Evolutionary conservation across 345 rosid species (phyloP), one percentile per base, ranked within the genome.

Genomic region (Linum tenue): DNA sequence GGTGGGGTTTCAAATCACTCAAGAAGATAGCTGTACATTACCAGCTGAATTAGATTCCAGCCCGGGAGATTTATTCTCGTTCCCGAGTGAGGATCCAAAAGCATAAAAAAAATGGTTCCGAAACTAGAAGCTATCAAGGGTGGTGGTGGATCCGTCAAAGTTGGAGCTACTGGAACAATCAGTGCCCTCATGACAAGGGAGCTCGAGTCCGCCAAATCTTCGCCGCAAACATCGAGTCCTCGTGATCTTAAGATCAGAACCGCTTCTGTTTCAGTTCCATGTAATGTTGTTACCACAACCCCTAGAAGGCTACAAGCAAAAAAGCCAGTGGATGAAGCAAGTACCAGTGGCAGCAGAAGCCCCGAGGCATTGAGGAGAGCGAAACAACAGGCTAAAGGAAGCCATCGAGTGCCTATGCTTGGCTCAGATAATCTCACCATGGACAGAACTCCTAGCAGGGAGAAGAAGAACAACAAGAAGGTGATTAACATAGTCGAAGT

Each of bases 111-210:
- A 70, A 58, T 90, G 99, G 91, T 73, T 72, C 95, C 81, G 79
- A 84, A 81, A 67, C 84, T 85, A 57, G 97, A 90, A 85, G 76
- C 83, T 70, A 78, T 84, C 77, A 85, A 69, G 77, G 86, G 87
- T 31, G 92, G 89, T 66, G 97, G 96, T 72, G 99, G 96, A 71
- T 84, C 97, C 22, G 80, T 90, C 74, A 85, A 73, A 77, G 79
- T 94, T 22, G 99, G 99, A 60, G 76, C 97, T 4, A 90, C 85
- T 1, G 97, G 99, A 69, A 88, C 92, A 57, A 82, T 94, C 36
- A 72, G 92, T 66, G 72, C 92, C 68, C 77, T 94, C 64, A 88
- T 94, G 86, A 82, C 89, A 10, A 84, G 82, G 69, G 99, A 94
- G 80, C 73, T 94, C 70, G 95, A 90, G 73, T 76, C 83, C 50